phyloP scores from a whole-genome alignment of 2,329 filamentous ascomycete species.

The Cordyceps militaris region DNA sequence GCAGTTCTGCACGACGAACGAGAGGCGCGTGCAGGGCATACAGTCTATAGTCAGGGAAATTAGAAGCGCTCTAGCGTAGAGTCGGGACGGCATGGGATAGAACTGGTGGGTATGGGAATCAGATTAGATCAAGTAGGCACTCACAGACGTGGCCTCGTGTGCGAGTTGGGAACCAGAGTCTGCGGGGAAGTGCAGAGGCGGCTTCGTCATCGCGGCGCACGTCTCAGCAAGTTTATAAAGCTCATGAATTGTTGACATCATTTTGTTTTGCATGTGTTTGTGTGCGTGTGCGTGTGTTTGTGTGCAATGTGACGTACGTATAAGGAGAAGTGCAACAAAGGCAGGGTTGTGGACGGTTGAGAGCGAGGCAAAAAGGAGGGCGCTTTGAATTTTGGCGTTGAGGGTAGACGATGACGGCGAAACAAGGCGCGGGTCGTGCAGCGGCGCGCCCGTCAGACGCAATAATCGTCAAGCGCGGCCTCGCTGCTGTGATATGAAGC shows the following conservation, averaged over 20 bases:
- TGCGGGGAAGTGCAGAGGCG: slow-evolving; percentile 28
- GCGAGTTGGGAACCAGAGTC: slow-evolving; percentile 39
- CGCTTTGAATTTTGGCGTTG: neutral
- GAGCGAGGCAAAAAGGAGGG: neutral
- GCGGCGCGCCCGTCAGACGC: too few relatives aligned
- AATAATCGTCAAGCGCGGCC: too few relatives aligned
- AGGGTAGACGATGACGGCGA: neutral
- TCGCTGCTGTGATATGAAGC: too few relatives aligned
- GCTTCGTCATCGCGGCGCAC: slow-evolving; percentile 38
- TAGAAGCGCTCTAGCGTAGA: slow-evolving; percentile 23
- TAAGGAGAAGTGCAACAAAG: neutral
- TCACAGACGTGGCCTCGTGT: slow-evolving; percentile 26
- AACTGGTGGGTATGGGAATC: slow-evolving; percentile 26
- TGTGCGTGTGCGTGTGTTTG: neutral
- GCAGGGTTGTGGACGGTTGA: neutral
- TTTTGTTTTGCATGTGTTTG: slow-evolving; percentile 5
- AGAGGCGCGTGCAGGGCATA: slow-evolving; percentile 47
- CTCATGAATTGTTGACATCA: slow-evolving; percentile 37
- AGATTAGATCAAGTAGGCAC: slow-evolving; percentile 60
- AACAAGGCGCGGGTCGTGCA: too few relatives aligned
- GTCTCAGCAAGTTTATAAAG: slow-evolving; percentile 27
- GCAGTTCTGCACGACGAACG: slow-evolving; percentile 44
- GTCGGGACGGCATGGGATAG: neutral
- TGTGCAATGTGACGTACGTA: slow-evolving; percentile 12
- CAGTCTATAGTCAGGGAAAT: slow-evolving; percentile 33